phyloP scores from a whole-genome alignment of 2,329 filamentous ascomycete species.

The Colletotrichum caudatum region DNA sequence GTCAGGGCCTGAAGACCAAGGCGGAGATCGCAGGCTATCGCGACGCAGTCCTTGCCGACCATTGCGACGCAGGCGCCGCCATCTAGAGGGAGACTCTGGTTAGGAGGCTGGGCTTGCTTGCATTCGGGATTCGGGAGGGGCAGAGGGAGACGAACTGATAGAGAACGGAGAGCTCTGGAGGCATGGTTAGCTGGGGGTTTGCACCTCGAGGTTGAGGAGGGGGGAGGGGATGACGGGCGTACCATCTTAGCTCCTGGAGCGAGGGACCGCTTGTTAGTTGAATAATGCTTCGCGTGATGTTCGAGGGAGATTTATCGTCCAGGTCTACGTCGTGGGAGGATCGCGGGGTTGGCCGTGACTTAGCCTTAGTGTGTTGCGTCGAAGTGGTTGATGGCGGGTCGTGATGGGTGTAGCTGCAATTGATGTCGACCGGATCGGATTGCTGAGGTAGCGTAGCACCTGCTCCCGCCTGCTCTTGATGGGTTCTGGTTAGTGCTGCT shows the following conservation, averaged over 20 bases:
- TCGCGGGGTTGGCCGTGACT: slow-evolving; percentile 24
- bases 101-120: slow-evolving; percentile 42
- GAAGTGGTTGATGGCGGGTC: slow-evolving; percentile 35
- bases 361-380: slow-evolving; percentile 30
- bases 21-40: slow-evolving; percentile 98
- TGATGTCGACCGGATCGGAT: slow-evolving; percentile 44
- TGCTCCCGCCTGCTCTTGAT: slow-evolving; percentile 39
- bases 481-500: slow-evolving; percentile 29
- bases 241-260: slow-evolving; percentile 45
- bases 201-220: slow-evolving; percentile 36
- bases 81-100: slow-evolving; percentile 57
- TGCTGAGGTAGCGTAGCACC: slow-evolving; percentile 46
- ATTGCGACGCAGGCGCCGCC: slow-evolving; percentile 98
- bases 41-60: slow-evolving; percentile 99
- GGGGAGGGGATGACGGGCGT: slow-evolving; percentile 29
- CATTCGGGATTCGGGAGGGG: slow-evolving; percentile 28
- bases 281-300: slow-evolving; percentile 12
- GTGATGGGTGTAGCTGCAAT: slow-evolving; percentile 42
- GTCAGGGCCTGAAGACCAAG: slow-evolving; percentile 96
- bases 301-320: background rate
- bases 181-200: slow-evolving; percentile 51
- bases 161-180: slow-evolving; percentile 88
- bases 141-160: slow-evolving; percentile 77
- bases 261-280: slow-evolving; percentile 19
- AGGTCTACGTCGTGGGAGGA: slow-evolving; percentile 16